Percentiles rank a stretch among this genome's conserved stretches.
These are phyloP conservation scores for Pouteria glomerata DNA, from an alignment of 148 eudicot species.

Conservation along the genomic window DNA sequence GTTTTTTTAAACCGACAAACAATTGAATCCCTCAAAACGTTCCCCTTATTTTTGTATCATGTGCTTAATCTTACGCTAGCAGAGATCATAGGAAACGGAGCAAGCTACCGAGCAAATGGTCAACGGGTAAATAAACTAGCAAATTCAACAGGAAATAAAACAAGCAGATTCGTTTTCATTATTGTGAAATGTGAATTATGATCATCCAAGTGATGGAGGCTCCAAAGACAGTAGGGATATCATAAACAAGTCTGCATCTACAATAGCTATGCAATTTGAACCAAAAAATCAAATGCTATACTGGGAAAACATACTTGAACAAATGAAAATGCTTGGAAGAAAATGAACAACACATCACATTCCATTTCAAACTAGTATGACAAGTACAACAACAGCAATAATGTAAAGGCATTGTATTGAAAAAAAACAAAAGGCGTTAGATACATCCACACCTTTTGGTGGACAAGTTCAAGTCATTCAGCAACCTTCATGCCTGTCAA, in stretches of 20 bases:
- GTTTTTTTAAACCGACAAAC: constrained; percentile 22
- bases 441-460: constrained; percentile 16
- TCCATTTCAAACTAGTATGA: constrained; percentile 12
- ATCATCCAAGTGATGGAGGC: too few species aligned
- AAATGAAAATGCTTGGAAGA: too few species aligned
- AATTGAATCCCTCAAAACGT: background rate
- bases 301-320: too few species aligned
- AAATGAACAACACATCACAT: constrained; percentile 9
- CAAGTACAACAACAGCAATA: constrained; percentile 13
- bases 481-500: constrained; percentile 58
- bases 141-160: too few species aligned
- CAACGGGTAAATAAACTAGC: background rate
- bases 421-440: constrained; percentile 7
- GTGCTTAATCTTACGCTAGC: background rate
- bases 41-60: background rate
- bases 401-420: background rate
- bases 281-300: too few species aligned
- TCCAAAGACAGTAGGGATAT: too few species aligned
- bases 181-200: too few species aligned
- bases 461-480: constrained; percentile 35
- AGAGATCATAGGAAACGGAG: too few species aligned
- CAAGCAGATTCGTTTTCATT: too few species aligned
- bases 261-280: too few species aligned
- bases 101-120: too few species aligned
- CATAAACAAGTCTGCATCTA: too few species aligned